Percentiles rank a stretch among this genome's conserved stretches.
These are phyloP conservation scores for Mimosa bimucronata DNA, from an alignment of 306 rosid genomes.

Conservation along the genomic window DNA sequence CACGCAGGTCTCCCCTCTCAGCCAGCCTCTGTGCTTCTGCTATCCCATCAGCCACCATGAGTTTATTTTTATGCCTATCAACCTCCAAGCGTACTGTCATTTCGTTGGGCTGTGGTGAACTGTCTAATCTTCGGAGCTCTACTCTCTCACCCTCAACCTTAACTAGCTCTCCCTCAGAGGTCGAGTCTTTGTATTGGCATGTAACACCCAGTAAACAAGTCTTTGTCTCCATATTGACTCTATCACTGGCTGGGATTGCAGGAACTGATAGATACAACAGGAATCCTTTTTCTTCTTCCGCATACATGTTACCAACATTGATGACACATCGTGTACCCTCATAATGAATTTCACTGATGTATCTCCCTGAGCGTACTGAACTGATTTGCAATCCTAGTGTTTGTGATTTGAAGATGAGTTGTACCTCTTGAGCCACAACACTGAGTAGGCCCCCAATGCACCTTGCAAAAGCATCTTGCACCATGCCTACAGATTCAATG, in stretches of 20 bases:
- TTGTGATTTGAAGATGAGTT: constrained; percentile 43
- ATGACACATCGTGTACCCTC: constrained; percentile 47
- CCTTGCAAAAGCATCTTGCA: constrained; percentile 76
- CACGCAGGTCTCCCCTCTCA: constrained; percentile 56
- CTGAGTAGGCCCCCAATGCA: constrained; percentile 75
- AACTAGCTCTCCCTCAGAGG: constrained; percentile 46
- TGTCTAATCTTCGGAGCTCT: constrained; percentile 49
- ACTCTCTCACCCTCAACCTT: constrained; percentile 44
- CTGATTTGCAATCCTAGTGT: constrained; percentile 46
- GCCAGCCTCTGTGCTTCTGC: constrained; percentile 43
- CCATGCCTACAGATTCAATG: constrained; percentile 60
- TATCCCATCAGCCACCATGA: constrained; percentile 57
- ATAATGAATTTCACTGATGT: constrained; percentile 40
- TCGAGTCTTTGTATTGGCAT: constrained; percentile 51
- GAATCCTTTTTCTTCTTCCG: constrained; percentile 70
- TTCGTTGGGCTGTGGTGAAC: constrained; percentile 27
- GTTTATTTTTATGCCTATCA: constrained; percentile 62
- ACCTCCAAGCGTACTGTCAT: constrained; percentile 53
- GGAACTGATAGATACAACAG: constrained; percentile 52
- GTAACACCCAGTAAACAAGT: constrained; percentile 54
- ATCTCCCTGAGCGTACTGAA: constrained; percentile 61
- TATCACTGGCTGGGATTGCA: constrained; percentile 15
- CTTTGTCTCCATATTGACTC: constrained; percentile 32
- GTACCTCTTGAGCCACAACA: constrained; percentile 64
- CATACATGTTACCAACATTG: constrained; percentile 60